Conservation (phyloP, 495 filamentous ascomycete genomes). For the Aspergillus bridgeri region DNA sequence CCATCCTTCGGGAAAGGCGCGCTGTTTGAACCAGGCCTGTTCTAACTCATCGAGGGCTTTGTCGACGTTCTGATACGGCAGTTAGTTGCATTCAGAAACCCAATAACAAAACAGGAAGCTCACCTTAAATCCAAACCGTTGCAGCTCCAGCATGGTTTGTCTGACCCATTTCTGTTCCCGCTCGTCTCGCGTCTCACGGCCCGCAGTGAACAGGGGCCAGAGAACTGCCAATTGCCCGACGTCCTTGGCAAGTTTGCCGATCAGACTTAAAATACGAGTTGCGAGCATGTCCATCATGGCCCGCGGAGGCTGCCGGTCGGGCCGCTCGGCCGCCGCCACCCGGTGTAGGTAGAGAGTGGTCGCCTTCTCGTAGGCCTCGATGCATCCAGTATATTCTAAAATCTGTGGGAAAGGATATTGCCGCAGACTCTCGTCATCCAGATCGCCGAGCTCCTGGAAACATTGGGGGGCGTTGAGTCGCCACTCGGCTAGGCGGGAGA, state of each 20-base stretch:
- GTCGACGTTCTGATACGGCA: constrained; percentile 32
- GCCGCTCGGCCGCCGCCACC: constrained; percentile 33
- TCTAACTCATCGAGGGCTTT: constrained; percentile 35
- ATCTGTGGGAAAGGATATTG: constrained; percentile 31
- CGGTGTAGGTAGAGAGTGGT: constrained; percentile 37
- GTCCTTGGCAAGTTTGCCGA: constrained; percentile 34
- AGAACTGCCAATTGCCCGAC: constrained; percentile 36
- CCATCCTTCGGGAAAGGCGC: constrained; percentile 38
- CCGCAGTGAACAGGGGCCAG: constrained; percentile 41
- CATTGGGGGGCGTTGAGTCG: constrained; percentile 30
- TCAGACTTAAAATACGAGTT: constrained; percentile 32
- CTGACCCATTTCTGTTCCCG: constrained; percentile 34
- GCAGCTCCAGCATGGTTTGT: constrained; percentile 34
- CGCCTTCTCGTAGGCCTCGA: constrained; percentile 43
- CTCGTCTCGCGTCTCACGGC: constrained; percentile 35
- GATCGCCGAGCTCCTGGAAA: constrained; percentile 27
- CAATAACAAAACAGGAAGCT: neutral
- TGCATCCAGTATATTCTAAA: constrained; percentile 38
- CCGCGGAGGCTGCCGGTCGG: constrained; percentile 26
- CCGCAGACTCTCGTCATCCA: constrained; percentile 32
- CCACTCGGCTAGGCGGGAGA: constrained; percentile 33
- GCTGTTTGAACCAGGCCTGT: constrained; percentile 36
- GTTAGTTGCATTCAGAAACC: neutral
- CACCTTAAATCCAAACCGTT: constrained; percentile 39
- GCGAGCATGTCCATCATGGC: constrained; percentile 31